Evolutionary conservation across 2,329 filamentous ascomycete species (phyloP), one percentile per base, ranked within the genome.

Genomic region (Rhynchosporium agropyri): DNA sequence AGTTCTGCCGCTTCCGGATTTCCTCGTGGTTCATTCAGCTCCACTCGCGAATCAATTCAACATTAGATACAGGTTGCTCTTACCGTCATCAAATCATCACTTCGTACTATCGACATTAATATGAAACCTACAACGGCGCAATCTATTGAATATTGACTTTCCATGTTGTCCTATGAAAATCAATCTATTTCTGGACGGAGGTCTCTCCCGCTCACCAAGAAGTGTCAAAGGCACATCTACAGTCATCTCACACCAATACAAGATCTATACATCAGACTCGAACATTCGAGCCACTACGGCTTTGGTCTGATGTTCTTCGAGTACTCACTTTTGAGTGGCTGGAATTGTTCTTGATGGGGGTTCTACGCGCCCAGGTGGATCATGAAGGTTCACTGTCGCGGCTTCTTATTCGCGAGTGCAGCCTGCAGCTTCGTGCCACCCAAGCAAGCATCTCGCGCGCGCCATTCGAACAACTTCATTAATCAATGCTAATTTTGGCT

Each of bases 401-500:
- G 56, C 29, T 43, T 54, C 38, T 61, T 48, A 67, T 67, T 67
- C 57, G 65, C 56, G 40, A 42, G 15, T 48, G 53, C 63, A 48
- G 12, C 33, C 61, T 67, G 64, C 63, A 66, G 15, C 9, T 40
- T 43, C 59, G 42, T 57, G 42, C 66, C 64, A 67, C 15, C 50
- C 50, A 38, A 36, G 42, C 59, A 61, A 36, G 42, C 59, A 61
- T 20, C 67, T 66, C 64, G 64, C 68, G 68, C 68, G 68, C 68
- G 68, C 68, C 55, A 63, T 63, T 63, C 51, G 55, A 60, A 29
- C 36, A 58, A 62, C n/a, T 36, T 53, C 20, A 20, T 20, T 1
- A 20, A 20, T 20, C 29, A 43, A 53, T 64, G 51, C 66, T 68
- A 70, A 70, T 70, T 67, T 67, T 65, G 67, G 67, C 46, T 65